Evolutionary conservation across 2,329 filamentous ascomycete genomes (phyloP).

Genomic region (Trichoderma sp.): DNA sequence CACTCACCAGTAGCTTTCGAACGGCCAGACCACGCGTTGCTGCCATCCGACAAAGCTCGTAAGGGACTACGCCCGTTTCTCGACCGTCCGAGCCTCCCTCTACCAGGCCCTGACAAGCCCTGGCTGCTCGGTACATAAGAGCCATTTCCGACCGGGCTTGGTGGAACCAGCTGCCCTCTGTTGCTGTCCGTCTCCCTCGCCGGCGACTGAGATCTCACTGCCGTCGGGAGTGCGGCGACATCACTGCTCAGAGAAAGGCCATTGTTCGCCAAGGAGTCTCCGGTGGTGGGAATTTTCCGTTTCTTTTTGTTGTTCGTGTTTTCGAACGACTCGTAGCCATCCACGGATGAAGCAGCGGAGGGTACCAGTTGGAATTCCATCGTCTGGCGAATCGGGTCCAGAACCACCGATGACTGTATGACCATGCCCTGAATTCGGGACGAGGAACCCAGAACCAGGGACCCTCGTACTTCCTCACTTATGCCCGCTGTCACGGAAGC

Average conservation of each 20-base stretch:
- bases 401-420: conserved; percentile 48
- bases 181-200: conserved; percentile 40
- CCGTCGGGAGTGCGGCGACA: conserved; percentile 46
- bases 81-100: conserved; percentile 77
- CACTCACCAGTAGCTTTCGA: conserved; percentile 54
- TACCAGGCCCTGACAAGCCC: conserved; percentile 80
- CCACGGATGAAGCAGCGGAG: conserved; percentile 70
- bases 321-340: conserved; percentile 96
- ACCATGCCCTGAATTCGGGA: conserved; percentile 51
- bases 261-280: conserved; percentile 60
- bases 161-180: conserved; percentile 33
- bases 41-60: conserved; percentile 61
- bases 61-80: conserved; percentile 64
- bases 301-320: conserved; percentile 99
- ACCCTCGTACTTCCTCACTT: conserved; percentile 52
- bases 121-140: conserved; percentile 53
- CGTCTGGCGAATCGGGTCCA: conserved; percentile 48
- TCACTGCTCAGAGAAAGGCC: conserved; percentile 44
- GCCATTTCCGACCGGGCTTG: conserved; percentile 44
- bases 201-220: conserved; percentile 33
- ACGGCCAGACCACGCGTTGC: conserved; percentile 57
- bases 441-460: conserved; percentile 50
- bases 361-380: conserved; percentile 59
- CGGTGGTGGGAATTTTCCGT: conserved; percentile 91
- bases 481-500: conserved; percentile 58